These are phyloP conservation scores for Chrysosporium keratinophilum DNA, from an alignment of 2,329 filamentous ascomycete genomes.

Conservation along the genomic window DNA sequence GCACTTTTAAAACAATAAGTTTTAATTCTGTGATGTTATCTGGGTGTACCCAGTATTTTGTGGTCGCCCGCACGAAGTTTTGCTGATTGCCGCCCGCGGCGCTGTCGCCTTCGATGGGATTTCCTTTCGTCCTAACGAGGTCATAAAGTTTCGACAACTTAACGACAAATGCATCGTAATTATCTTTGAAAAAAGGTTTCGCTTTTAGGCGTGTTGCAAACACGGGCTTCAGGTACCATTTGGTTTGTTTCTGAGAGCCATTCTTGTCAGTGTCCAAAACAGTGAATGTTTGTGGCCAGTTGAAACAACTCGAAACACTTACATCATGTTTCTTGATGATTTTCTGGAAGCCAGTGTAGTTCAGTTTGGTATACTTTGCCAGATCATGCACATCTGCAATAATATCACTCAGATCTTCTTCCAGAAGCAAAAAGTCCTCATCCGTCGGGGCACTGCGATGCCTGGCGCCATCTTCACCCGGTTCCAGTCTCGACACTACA, in stretches of 20 bases:
- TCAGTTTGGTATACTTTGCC: slow-evolving; percentile 94
- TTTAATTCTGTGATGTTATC: slow-evolving; percentile 98
- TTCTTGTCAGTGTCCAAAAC: slow-evolving; percentile 9
- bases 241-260: slow-evolving; percentile 67
- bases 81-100: slow-evolving; percentile 84
- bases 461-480: slow-evolving; percentile 32
- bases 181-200: slow-evolving; percentile 97
- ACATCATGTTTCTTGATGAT: slow-evolving; percentile 99
- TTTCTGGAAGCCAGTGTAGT: slow-evolving; percentile 98
- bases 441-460: slow-evolving; percentile 51
- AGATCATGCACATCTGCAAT: slow-evolving; percentile 97
- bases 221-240: slow-evolving; percentile 87
- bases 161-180: slow-evolving; percentile 92
- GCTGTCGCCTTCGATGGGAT: slow-evolving; percentile 84
- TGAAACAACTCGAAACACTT: slow-evolving; percentile 28
- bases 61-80: slow-evolving; percentile 93
- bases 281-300: not conserved
- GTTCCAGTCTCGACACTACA: slow-evolving; percentile 64
- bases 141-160: slow-evolving; percentile 94
- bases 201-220: slow-evolving; percentile 90
- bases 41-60: slow-evolving; percentile 98
- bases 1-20: slow-evolving; percentile 81
- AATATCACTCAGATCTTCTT: slow-evolving; percentile 92
- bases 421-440: slow-evolving; percentile 86
- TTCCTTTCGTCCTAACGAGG: slow-evolving; percentile 81